These are phyloP conservation scores for Avena atlantica DNA, from an alignment of 176 grass and related monocot genomes.

Conservation along the genomic window DNA sequence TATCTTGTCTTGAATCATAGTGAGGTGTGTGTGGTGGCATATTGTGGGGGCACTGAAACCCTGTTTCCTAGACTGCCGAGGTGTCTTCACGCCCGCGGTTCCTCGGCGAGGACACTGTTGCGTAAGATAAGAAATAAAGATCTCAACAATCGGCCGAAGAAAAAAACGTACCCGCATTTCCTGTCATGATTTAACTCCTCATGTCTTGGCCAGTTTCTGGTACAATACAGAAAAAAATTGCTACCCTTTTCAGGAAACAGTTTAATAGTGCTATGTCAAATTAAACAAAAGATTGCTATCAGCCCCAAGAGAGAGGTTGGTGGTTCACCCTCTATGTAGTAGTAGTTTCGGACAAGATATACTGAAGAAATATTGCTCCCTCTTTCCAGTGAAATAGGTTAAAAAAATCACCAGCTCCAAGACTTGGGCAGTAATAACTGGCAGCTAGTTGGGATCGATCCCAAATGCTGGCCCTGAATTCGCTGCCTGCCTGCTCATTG, in stretches of 20 bases:
- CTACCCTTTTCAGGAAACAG: neutral
- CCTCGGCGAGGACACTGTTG: neutral
- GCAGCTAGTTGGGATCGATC: neutral
- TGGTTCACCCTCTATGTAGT: neutral
- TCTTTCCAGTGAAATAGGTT: neutral
- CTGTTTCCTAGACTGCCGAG: no score
- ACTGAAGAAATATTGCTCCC: neutral
- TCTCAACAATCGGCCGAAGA: neutral
- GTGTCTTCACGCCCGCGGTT: constrained; percentile 5
- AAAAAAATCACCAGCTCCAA: neutral
- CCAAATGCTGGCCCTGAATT: constrained; percentile 13
- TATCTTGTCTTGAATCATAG: no score
- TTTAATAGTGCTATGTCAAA: neutral
- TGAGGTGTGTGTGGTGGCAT: no score
- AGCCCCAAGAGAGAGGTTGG: neutral
- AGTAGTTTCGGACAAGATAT: neutral
- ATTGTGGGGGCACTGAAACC: no score
- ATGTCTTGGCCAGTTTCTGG: neutral
- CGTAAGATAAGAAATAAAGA: neutral
- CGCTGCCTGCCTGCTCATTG: neutral
- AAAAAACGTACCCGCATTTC: neutral
- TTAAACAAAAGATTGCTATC: neutral
- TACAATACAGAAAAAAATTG: neutral
- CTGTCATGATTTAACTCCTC: neutral
- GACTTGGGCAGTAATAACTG: neutral